Base-by-base conservation (phyloP, 2,329 filamentous ascomycete species). In the Knufia fluminis region DNA sequence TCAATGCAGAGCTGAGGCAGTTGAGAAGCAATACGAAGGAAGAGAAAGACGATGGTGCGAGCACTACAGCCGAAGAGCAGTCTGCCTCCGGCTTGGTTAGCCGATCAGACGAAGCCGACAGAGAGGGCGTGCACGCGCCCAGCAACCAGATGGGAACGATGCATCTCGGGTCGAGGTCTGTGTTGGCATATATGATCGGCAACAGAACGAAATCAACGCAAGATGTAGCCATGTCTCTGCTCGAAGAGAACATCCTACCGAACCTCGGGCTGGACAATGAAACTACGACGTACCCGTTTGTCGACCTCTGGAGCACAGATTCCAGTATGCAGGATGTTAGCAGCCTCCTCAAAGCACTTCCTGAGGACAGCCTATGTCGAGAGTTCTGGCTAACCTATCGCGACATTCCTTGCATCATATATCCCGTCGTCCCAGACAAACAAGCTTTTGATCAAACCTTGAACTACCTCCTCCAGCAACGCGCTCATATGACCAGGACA, bases 191-290 rank as follows among this genome's bases (percentile, higher is more conserved):
- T 52, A 75, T 82, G 28, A 74, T 75, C 64, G 68, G 69, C 4
- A 67, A 76, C 56, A 72, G 76, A 31, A 70, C 78, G 10, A 67
- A 68, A 14, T 67, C 68, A 9, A 66, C 70, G 32, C 68, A 71
- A 53, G 62, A 65, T 38, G 61, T 60, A 17, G 66, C 70, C 3
- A 73, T 78, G 54, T 74, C 79, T 43, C 64, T 81, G 10, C 63
- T 81, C 39, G 77, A 79, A 55, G 78, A 78, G 56, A 78, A 76
- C 41, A 78, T 82, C 55, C 63, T 82, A 19, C 78, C 79, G 0
- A 76, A 82, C 48, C 71, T 82, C 50, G 79, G 79, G 2, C 68
- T 82, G 28, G 79, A 82, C 59, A 82, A 82, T 56, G 78, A 82
- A 58, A 78, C 74, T 32, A 77, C 77, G 3, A 82, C 78, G 7